Conservation (phyloP, 371 early-diverging fungal genomes). For the Sanchytrium tribonematis region DNA sequence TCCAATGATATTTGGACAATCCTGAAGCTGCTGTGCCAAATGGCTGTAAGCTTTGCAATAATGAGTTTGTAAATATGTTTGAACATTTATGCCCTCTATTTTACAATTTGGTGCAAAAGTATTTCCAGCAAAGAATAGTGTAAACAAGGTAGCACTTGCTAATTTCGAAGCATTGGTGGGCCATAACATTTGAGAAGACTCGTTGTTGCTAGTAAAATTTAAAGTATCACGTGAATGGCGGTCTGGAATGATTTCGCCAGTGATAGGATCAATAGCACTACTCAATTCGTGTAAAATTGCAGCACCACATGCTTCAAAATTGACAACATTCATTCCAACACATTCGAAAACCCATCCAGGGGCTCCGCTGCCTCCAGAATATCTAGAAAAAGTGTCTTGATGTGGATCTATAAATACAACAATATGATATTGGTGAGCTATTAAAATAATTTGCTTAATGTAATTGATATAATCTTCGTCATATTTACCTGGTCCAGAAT, state of each 20-base stretch:
- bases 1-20: conserved; percentile 26
- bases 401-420: conserved; percentile 54
- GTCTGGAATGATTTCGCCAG: not conserved
- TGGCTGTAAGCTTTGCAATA: conserved; percentile 23
- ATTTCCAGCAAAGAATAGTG: conserved; percentile 44
- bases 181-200: conserved; percentile 42
- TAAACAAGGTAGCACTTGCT: conserved; percentile 57
- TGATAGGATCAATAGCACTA: not conserved
- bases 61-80: conserved; percentile 36
- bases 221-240: not conserved
- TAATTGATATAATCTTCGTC: conserved; percentile 53
- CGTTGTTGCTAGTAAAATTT: conserved; percentile 4
- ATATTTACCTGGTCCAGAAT: conserved; percentile 47
- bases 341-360: conserved; percentile 53
- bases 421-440: conserved; percentile 32
- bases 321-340: conserved; percentile 31
- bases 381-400: conserved; percentile 25
- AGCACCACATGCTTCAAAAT: conserved; percentile 32
- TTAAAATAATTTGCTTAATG: conserved; percentile 27
- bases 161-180: conserved; percentile 52
- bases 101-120: conserved; percentile 33
- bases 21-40: conserved; percentile 17
- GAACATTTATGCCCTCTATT: conserved; percentile 16
- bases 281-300: conserved; percentile 28
- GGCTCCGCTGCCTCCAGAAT: conserved; percentile 54